These are phyloP conservation scores for Tagetes erecta DNA, from an alignment of 129 eudicot genomes.

Conservation along the genomic window DNA sequence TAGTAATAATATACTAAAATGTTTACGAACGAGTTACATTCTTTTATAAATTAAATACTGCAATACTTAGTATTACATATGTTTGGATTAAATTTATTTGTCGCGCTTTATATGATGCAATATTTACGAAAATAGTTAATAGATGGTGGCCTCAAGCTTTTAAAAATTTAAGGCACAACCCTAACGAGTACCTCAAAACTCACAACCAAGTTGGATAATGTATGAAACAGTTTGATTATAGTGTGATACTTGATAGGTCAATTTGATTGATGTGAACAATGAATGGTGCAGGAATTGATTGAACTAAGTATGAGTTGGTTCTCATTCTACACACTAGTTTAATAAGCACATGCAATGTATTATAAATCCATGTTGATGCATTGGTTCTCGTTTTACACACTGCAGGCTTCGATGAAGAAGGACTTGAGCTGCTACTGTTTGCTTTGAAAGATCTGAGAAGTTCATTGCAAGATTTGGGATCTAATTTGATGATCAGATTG, in stretches of 20 bases:
- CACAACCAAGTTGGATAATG: too few relatives aligned
- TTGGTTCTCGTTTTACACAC: constrained; percentile 23
- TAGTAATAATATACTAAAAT: too few relatives aligned
- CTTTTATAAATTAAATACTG: too few relatives aligned
- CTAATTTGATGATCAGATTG: constrained; percentile 83
- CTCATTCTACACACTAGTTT: not conserved
- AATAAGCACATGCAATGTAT: not conserved
- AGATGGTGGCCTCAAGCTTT: too few relatives aligned
- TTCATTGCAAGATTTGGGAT: constrained; percentile 69
- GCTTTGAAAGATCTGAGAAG: constrained; percentile 75
- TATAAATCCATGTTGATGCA: constrained; percentile 2
- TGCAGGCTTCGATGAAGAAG: constrained; percentile 77
- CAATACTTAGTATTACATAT: too few relatives aligned
- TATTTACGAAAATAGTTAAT: too few relatives aligned
- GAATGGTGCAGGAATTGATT: constrained; percentile 9
- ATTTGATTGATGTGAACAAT: constrained; percentile 5
- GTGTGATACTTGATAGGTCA: constrained; percentile 1
- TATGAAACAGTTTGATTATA: not conserved
- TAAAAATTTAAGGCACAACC: too few relatives aligned
- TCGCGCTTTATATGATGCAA: too few relatives aligned
- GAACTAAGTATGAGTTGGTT: constrained; percentile 2
- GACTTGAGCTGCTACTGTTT: constrained; percentile 65
- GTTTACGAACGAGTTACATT: too few relatives aligned
- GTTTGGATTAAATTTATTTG: too few relatives aligned
- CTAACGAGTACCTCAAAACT: too few relatives aligned